Conservation (phyloP, 2,329 filamentous ascomycete genomes). For the Ceratocystis diversiconidia region DNA sequence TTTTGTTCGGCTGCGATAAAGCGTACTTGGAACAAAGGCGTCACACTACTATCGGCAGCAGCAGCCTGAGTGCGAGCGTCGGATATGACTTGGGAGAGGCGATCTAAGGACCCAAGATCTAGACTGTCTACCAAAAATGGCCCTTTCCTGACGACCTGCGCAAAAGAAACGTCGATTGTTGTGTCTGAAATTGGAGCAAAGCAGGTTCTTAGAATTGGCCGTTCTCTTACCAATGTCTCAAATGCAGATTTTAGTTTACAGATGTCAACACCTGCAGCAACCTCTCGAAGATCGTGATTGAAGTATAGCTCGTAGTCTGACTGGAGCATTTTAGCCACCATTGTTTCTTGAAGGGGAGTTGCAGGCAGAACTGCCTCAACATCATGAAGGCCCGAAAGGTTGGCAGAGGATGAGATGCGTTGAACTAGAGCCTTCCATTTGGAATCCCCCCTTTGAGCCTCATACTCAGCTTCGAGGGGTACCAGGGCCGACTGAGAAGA, state of each 20-base stretch:
- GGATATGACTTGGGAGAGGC: constrained; percentile 24
- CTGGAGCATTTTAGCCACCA: constrained; percentile 67
- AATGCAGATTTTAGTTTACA: constrained; percentile 46
- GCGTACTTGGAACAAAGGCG: constrained; percentile 36
- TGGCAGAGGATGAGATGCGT: neutral
- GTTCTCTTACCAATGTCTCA: constrained; percentile 40
- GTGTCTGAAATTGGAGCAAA: constrained; percentile 55
- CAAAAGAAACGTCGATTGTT: constrained; percentile 35
- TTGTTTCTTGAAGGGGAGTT: constrained; percentile 74
- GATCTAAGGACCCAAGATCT: neutral
- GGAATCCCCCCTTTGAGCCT: constrained; percentile 7
- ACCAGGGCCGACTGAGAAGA: neutral
- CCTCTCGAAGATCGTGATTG: constrained; percentile 63
- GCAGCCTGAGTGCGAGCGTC: constrained; percentile 28
- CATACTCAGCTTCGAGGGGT: constrained; percentile 20
- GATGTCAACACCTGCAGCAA: constrained; percentile 42
- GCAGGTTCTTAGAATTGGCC: constrained; percentile 60
- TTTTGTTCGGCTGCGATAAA: constrained; percentile 26
- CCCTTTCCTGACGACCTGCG: constrained; percentile 32
- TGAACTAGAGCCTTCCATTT: neutral
- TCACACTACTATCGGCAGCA: constrained; percentile 24
- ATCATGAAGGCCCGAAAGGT: constrained; percentile 17
- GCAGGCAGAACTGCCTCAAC: constrained; percentile 53
- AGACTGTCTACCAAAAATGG: neutral
- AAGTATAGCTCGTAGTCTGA: constrained; percentile 67